Percentiles rank a stretch among this genome's conserved stretches.
Evolutionary conservation across 805 yeast genomes (phyloP).

Genomic region (Ogataea philodendri): DNA sequence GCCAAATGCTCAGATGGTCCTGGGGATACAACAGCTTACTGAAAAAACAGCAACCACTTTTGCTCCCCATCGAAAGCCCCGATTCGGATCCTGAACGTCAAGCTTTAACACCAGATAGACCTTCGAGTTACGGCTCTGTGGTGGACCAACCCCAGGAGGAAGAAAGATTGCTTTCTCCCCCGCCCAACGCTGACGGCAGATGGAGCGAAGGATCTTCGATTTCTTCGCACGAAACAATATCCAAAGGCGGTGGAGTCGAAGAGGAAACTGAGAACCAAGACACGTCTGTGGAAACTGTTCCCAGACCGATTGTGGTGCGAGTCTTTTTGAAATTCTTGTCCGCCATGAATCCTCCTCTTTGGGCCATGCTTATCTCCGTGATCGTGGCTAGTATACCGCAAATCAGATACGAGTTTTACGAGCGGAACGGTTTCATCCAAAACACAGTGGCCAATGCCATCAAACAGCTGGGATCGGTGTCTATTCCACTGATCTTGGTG

Average conservation of each 20-base stretch:
- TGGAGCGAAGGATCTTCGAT: conserved; percentile 30
- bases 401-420: conserved; percentile 56
- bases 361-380: conserved; percentile 69
- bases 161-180: conserved; percentile 1
- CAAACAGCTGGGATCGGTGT: conserved; percentile 65
- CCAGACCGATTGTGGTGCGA: conserved; percentile 3
- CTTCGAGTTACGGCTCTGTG: conserved; percentile 19
- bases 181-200: conserved; percentile 14
- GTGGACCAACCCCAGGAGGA: conserved; percentile 14
- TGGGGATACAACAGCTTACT: conserved; percentile 80
- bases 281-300: neutral
- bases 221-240: conserved; percentile 19
- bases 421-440: conserved; percentile 57
- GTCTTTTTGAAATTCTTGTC: conserved; percentile 17
- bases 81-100: conserved; percentile 20
- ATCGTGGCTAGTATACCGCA: conserved; percentile 65
- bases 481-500: conserved; percentile 72
- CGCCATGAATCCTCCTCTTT: conserved; percentile 77
- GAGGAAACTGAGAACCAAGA: conserved; percentile 12
- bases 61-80: conserved; percentile 31
- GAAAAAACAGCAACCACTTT: conserved; percentile 47
- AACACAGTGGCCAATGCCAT: conserved; percentile 66
- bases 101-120: conserved; percentile 10
- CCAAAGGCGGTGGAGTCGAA: conserved; percentile 13
- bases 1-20: conserved; percentile 80